These are phyloP conservation scores for Rhizopus delemar DNA, from an alignment of 371 early-diverging fungal genomes.

Conservation along the genomic window DNA sequence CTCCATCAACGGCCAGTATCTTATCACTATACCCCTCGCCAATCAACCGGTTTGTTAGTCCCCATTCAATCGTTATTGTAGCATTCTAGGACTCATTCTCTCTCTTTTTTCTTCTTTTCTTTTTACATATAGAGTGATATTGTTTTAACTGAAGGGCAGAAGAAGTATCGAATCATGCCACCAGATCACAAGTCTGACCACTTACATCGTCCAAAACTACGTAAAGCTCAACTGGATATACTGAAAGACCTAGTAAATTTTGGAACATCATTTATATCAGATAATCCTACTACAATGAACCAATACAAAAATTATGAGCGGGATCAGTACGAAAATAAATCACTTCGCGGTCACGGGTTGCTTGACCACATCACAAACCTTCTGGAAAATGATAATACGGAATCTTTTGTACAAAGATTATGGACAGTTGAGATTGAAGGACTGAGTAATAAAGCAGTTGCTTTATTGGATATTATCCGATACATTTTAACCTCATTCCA, in stretches of 20 bases:
- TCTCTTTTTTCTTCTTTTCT: too few relatives aligned
- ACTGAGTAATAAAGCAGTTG: conserved; percentile 14
- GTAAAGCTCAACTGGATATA: conserved; percentile 8
- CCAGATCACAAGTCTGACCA: too few relatives aligned
- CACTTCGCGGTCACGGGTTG: neutral
- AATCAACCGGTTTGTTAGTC: too few relatives aligned
- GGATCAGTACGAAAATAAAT: neutral
- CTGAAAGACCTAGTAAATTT: conserved; percentile 5
- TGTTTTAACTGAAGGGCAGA: too few relatives aligned
- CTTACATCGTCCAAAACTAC: too few relatives aligned
- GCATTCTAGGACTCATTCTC: too few relatives aligned
- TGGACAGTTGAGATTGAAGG: conserved; percentile 7
- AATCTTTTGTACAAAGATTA: conserved; percentile 12
- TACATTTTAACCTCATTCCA: conserved; percentile 14
- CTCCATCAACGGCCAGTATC: too few relatives aligned
- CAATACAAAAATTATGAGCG: neutral
- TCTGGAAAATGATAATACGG: conserved; percentile 13
- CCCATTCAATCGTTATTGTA: too few relatives aligned
- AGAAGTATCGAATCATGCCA: too few relatives aligned
- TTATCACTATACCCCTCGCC: too few relatives aligned
- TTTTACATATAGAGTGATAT: too few relatives aligned
- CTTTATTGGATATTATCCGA: conserved; percentile 8
- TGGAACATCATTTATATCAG: conserved; percentile 6
- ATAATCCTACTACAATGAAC: conserved; percentile 1
- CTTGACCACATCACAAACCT: neutral